phyloP scores from a whole-genome alignment of 73 alveolate genomes.

The Paraurostyla sp. region DNA sequence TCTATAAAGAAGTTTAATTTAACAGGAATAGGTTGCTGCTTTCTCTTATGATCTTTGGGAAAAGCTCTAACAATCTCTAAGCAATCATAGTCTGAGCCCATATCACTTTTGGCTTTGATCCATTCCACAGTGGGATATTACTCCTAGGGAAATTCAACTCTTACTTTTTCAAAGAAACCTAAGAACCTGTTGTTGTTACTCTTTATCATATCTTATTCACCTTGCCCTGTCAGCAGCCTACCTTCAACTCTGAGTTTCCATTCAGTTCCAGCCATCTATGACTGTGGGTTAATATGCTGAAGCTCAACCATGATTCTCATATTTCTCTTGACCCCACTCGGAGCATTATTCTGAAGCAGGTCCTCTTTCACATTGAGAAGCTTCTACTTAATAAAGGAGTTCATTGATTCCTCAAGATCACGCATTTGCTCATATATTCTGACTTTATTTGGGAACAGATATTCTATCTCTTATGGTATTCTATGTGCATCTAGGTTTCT shows the following conservation, averaged over 20 bases:
- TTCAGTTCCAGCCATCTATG: constrained; percentile 42
- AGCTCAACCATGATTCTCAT: constrained; percentile 43
- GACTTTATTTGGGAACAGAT: constrained; percentile 51
- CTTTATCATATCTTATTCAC: constrained; percentile 12
- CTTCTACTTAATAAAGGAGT: constrained; percentile 45
- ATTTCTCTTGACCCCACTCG: constrained; percentile 29
- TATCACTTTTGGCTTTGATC: constrained; percentile 58
- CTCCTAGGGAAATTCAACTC: constrained; percentile 67
- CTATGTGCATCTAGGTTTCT: constrained; percentile 47
- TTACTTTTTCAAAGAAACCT: constrained; percentile 63
- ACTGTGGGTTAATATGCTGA: not conserved
- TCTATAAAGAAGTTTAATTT: constrained; percentile 55
- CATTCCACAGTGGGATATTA: constrained; percentile 54
- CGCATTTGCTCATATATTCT: constrained; percentile 55
- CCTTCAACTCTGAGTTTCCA: constrained; percentile 77
- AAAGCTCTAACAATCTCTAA: constrained; percentile 46
- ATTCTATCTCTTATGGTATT: constrained; percentile 61
- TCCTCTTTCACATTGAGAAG: constrained; percentile 66
- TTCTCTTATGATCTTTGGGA: constrained; percentile 66
- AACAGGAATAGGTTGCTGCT: constrained; percentile 40
- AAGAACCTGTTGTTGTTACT: constrained; percentile 44
- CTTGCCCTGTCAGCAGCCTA: constrained; percentile 40
- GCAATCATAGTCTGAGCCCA: constrained; percentile 47
- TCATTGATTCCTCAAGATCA: constrained; percentile 57
- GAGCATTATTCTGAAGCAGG: constrained; percentile 36